phyloP scores from a whole-genome alignment of 1,284 basidiomycete species.

The Moesziomyces aphidis region DNA sequence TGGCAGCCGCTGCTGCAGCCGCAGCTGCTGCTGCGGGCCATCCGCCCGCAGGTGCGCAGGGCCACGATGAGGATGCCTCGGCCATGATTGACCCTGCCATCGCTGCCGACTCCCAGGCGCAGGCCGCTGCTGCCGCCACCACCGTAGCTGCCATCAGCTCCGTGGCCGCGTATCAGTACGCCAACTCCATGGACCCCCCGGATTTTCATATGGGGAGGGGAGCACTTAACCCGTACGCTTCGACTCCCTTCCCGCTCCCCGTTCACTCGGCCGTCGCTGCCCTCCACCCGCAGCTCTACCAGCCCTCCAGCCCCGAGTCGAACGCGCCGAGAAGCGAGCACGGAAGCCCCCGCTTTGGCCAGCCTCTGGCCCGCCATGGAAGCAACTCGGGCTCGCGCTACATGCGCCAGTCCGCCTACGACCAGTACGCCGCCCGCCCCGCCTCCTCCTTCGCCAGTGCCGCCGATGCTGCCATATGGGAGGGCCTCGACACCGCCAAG shows the following conservation, averaged over 20 bases:
- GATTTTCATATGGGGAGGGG: slow-evolving; percentile 57
- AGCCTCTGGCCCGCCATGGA: slow-evolving; percentile 41
- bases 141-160: slow-evolving; percentile 51
- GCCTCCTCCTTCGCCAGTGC: slow-evolving; percentile 18
- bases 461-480: slow-evolving; percentile 51
- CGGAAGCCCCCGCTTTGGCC: slow-evolving; percentile 52
- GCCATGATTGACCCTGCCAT: slow-evolving; percentile 52
- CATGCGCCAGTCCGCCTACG: slow-evolving; percentile 16
- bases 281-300: slow-evolving; percentile 45
- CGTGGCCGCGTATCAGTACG: slow-evolving; percentile 46
- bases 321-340: slow-evolving; percentile 56
- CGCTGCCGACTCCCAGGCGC: slow-evolving; percentile 48
- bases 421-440: slow-evolving; percentile 25
- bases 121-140: slow-evolving; percentile 42
- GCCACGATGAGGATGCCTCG: slow-evolving; percentile 30
- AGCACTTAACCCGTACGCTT: slow-evolving; percentile 54
- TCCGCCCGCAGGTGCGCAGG: slow-evolving; percentile 14
- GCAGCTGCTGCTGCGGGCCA: slow-evolving; percentile 37
- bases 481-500: slow-evolving; percentile 48
- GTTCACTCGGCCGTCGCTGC: slow-evolving; percentile 54
- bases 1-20: slow-evolving; percentile 35
- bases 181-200: slow-evolving; percentile 49
- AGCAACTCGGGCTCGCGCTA: slow-evolving; percentile 44
- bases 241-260: slow-evolving; percentile 50
- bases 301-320: slow-evolving; percentile 58